These are phyloP conservation scores for Lantana camara DNA, from an alignment of 257 asterid genomes.

Conservation along the genomic window DNA sequence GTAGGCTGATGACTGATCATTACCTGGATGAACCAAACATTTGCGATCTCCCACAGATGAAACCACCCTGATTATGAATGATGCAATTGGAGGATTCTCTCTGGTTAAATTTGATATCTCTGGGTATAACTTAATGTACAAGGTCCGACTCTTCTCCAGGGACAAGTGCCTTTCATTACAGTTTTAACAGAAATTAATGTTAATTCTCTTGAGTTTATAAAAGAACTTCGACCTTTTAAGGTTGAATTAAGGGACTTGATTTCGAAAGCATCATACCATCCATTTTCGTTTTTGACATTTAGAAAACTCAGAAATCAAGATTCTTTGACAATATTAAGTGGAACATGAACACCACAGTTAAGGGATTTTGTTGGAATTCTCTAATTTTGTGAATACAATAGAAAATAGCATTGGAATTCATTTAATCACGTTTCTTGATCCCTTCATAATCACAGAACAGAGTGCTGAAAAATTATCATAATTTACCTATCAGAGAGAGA, in stretches of 20 bases:
- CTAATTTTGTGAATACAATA: background rate
- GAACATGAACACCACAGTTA: background rate
- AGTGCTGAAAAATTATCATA: background rate
- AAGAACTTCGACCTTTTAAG: background rate
- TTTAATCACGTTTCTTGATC: background rate
- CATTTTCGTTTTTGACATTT: background rate
- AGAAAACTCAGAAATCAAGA: background rate
- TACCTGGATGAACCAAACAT: conserved; percentile 86
- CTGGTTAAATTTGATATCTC: conserved; percentile 69
- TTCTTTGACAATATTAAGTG: background rate
- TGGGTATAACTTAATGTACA: conserved; percentile 73
- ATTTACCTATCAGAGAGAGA: background rate
- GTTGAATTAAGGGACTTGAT: no score
- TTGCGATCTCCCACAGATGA: conserved; percentile 82
- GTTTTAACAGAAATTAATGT: background rate
- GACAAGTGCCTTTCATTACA: conserved; percentile 77
- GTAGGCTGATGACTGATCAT: background rate
- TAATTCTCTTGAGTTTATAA: background rate
- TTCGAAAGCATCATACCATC: no score
- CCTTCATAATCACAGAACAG: background rate
- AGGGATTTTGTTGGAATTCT: background rate
- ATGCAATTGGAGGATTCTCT: conserved; percentile 86
- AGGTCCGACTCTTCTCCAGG: conserved; percentile 77
- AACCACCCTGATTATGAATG: conserved; percentile 68
- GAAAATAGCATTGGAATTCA: background rate